Percentiles rank a stretch among this genome's conserved stretches.
Evolutionary conservation across 495 filamentous ascomycete species (phyloP).

Genomic region (Penicillium salamii): DNA sequence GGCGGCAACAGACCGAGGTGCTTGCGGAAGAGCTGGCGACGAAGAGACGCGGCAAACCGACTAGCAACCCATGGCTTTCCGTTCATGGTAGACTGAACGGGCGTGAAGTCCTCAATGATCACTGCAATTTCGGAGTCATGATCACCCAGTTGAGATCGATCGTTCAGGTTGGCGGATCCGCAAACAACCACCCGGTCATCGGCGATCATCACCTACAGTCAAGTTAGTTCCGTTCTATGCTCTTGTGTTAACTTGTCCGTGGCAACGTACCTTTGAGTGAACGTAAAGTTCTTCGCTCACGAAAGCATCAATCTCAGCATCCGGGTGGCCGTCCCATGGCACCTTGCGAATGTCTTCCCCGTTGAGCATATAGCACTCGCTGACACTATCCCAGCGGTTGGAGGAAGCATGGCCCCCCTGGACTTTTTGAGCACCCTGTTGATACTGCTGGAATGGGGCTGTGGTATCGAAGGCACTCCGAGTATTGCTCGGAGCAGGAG

Average conservation of each 20-base stretch:
- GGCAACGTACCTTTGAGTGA: slow-evolving; percentile 68
- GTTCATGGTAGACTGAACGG: slow-evolving; percentile 68
- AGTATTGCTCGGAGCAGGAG: slow-evolving; percentile 36
- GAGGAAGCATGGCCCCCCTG: slow-evolving; percentile 30
- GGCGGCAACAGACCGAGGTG: slow-evolving; percentile 81
- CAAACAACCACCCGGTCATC: slow-evolving; percentile 87
- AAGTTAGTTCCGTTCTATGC: neutral
- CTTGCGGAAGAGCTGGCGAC: slow-evolving; percentile 84
- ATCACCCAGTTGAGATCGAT: slow-evolving; percentile 84
- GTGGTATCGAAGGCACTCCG: slow-evolving; percentile 40
- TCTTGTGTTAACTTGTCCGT: no score
- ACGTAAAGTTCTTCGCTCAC: slow-evolving; percentile 94
- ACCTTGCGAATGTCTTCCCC: slow-evolving; percentile 72
- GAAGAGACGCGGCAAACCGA: slow-evolving; percentile 79
- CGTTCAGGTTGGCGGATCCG: slow-evolving; percentile 92
- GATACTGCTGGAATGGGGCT: slow-evolving; percentile 60
- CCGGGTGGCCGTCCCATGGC: slow-evolving; percentile 69
- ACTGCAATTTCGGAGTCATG: slow-evolving; percentile 87
- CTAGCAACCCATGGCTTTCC: slow-evolving; percentile 66
- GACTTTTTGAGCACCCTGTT: slow-evolving; percentile 55
- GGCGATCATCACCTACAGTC: slow-evolving; percentile 70
- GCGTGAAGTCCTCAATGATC: slow-evolving; percentile 72
- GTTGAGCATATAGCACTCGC: slow-evolving; percentile 79
- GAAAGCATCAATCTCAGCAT: slow-evolving; percentile 80
- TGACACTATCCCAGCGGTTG: slow-evolving; percentile 71